Percentiles rank a stretch among this genome's conserved stretches.
These are phyloP conservation scores for Deuterostichococcus epilithicus DNA, from an alignment of 139 green algal species.

Conservation along the genomic window DNA sequence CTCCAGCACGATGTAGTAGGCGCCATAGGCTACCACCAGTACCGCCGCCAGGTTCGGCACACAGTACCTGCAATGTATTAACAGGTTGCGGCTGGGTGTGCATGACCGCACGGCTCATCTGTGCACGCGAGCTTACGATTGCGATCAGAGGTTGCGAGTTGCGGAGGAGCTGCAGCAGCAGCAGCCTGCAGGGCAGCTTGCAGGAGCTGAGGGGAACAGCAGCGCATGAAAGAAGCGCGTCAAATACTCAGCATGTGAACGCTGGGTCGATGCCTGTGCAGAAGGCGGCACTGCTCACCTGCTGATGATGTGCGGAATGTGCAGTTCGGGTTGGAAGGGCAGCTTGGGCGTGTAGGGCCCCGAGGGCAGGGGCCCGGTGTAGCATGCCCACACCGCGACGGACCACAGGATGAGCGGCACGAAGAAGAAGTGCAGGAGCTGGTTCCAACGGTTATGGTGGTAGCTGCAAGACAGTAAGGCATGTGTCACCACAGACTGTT, in stretches of 20 bases:
- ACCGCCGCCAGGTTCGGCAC: constrained; percentile 35
- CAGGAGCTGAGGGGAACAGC: too few relatives aligned
- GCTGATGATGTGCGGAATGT: not conserved
- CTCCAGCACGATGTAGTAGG: constrained; percentile 70
- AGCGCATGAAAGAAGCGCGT: too few relatives aligned
- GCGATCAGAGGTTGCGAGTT: too few relatives aligned
- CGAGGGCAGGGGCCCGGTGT: constrained; percentile 32
- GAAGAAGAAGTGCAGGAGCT: constrained; percentile 81
- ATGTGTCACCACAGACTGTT: too few relatives aligned
- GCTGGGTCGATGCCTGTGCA: too few relatives aligned
- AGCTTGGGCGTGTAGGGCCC: constrained; percentile 18
- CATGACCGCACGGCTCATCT: too few relatives aligned
- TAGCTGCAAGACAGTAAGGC: too few relatives aligned
- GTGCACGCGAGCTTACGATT: too few relatives aligned
- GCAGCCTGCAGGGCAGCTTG: too few relatives aligned
- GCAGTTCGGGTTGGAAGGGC: constrained; percentile 1
- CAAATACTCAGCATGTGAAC: too few relatives aligned
- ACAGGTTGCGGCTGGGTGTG: not conserved
- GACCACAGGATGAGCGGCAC: constrained; percentile 72
- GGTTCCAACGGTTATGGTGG: constrained; percentile 66
- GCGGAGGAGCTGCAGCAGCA: too few relatives aligned
- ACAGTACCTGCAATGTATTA: constrained; percentile 7
- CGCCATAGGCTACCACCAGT: constrained; percentile 24
- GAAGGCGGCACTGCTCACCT: constrained; percentile 5
- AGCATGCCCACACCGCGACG: constrained; percentile 53